Evolutionary conservation across 306 rosid species (phyloP).

Genomic region (Begonia fuchsioides): DNA sequence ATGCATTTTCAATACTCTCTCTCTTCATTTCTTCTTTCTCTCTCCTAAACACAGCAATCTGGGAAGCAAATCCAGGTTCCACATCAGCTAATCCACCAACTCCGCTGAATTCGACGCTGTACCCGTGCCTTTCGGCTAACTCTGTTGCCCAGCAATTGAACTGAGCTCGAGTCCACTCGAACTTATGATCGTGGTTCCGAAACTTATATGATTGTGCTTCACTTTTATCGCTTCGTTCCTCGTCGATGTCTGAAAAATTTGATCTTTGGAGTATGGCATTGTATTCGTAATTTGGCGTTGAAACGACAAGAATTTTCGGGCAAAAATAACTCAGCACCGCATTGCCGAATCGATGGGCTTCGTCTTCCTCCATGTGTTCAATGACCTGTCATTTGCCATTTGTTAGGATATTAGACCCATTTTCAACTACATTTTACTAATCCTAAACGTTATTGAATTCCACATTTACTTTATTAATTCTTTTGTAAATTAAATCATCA

Average conservation of each 20-base stretch:
- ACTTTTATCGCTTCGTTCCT: constrained; percentile 51
- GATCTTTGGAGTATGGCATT: constrained; percentile 69
- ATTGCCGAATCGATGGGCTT: constrained; percentile 66
- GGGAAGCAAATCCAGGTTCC: constrained; percentile 97
- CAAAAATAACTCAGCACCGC: constrained; percentile 48
- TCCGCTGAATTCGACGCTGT: constrained; percentile 68
- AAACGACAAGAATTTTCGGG: constrained; percentile 77
- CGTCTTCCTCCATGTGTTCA: constrained; percentile 96
- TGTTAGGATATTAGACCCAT: too few species aligned
- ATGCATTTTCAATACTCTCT: constrained; percentile 7
- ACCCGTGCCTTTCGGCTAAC: constrained; percentile 54
- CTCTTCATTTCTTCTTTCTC: constrained; percentile 4
- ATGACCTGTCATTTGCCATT: constrained; percentile 36
- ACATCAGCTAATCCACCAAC: constrained; percentile 69
- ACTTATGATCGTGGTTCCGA: constrained; percentile 91
- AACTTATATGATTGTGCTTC: constrained; percentile 50
- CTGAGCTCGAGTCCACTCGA: constrained; percentile 92
- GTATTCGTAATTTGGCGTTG: constrained; percentile 90
- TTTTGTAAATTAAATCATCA: too few species aligned
- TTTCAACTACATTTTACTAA: too few species aligned
- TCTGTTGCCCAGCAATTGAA: constrained; percentile 71
- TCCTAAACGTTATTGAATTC: too few species aligned
- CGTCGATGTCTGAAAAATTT: constrained; percentile 39
- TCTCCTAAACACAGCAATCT: constrained; percentile 77
- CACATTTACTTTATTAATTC: too few species aligned